These are phyloP conservation scores for Mucor circinelloides DNA, from an alignment of 371 early-diverging fungal species.

Conservation along the genomic window DNA sequence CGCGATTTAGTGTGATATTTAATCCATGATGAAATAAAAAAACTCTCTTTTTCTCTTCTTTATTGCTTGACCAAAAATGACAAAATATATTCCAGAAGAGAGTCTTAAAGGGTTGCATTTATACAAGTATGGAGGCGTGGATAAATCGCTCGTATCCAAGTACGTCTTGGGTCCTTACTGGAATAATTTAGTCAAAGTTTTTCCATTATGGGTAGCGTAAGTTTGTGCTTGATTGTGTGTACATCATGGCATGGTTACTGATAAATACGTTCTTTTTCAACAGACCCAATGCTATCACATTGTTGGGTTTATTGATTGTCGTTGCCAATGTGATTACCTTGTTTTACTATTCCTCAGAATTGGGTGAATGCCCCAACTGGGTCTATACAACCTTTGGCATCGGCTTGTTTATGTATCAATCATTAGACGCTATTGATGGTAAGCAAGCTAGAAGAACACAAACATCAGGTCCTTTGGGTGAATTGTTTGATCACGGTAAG, in stretches of 20 bases:
- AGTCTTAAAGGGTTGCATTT: slow-evolving; percentile 63
- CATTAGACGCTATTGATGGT: slow-evolving; percentile 98
- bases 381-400: slow-evolving; percentile 84
- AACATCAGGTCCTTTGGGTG: slow-evolving; percentile 90
- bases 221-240: slow-evolving; percentile 18
- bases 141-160: slow-evolving; percentile 88
- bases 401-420: slow-evolving; percentile 92
- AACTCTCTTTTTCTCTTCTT: not conserved
- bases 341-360: slow-evolving; percentile 75
- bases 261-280: not conserved
- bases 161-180: slow-evolving; percentile 90
- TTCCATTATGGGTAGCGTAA: slow-evolving; percentile 93
- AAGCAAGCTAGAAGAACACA: slow-evolving; percentile 97
- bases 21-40: not conserved
- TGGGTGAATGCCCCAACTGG: slow-evolving; percentile 86
- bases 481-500: slow-evolving; percentile 90
- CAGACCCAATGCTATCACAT: slow-evolving; percentile 98
- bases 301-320: slow-evolving; percentile 89
- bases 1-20: not conserved
- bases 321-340: slow-evolving; percentile 72
- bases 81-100: slow-evolving; percentile 41
- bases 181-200: slow-evolving; percentile 83
- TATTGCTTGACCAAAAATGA: slow-evolving; percentile 1
- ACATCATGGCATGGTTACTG: not conserved
- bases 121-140: slow-evolving; percentile 84